Conservation (phyloP, 192 early-diverging fungal genomes). For the Phlyctochytrium bullatum region DNA sequence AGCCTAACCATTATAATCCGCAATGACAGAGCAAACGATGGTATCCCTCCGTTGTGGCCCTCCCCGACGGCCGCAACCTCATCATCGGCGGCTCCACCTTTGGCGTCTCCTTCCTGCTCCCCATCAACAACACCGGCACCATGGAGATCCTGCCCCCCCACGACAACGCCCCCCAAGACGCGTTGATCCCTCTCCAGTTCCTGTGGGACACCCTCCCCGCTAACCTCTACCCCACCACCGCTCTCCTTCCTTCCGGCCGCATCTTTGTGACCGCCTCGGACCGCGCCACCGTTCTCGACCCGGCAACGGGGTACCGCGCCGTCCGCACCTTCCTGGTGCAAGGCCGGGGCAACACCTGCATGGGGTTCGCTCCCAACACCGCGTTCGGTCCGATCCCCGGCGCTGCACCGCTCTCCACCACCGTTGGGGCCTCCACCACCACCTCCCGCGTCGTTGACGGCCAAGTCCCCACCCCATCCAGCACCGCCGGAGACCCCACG, state of each 20-base stretch:
- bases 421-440: not conserved
- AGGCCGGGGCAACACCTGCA: not conserved
- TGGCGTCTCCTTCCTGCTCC: conserved; percentile 39
- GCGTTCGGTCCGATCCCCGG: too few relatives aligned
- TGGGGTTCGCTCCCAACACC: not conserved
- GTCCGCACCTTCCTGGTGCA: too few relatives aligned
- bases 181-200: too few relatives aligned
- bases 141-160: conserved; percentile 38
- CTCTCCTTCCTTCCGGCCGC: not conserved
- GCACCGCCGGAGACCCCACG: too few relatives aligned
- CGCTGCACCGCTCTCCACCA: not conserved
- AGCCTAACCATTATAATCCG: too few relatives aligned
- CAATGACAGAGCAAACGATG: not conserved
- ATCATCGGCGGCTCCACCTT: conserved; percentile 51
- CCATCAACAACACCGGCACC: conserved; percentile 45
- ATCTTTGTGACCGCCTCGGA: not conserved
- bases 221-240: not conserved
- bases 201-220: not conserved
- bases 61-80: conserved; percentile 46
- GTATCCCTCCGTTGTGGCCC: conserved; percentile 3
- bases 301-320: not conserved
- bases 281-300: not conserved
- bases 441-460: not conserved
- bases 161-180: too few relatives aligned
- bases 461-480: too few relatives aligned